A percentile compares a stretch with the other conserved stretches of the same genome.
phyloP scores from a whole-genome alignment of 192 early-diverging fungal genomes.

The Mortierella antarctica region DNA sequence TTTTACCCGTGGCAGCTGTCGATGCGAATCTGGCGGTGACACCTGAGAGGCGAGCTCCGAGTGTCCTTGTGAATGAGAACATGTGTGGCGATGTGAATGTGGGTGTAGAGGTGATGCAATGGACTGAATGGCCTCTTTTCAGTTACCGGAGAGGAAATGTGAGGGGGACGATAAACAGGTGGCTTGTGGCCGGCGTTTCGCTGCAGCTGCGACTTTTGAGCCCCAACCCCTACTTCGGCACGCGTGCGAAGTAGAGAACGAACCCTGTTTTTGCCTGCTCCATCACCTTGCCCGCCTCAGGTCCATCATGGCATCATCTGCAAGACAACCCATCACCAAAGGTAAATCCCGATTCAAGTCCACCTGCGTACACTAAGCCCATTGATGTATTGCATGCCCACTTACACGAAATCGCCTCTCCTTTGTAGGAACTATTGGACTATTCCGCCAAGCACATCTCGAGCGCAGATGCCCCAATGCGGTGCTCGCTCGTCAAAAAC shows the following conservation, averaged over 20 bases:
- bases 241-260: no score
- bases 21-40: constrained; percentile 42
- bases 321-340: constrained; percentile 11
- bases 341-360: neutral
- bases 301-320: constrained; percentile 9
- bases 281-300: neutral
- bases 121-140: neutral
- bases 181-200: neutral
- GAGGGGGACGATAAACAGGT: constrained; percentile 14
- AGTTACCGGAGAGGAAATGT: neutral
- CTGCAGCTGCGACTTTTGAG: no score
- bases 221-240: no score
- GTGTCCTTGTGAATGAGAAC: constrained; percentile 47
- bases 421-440: constrained; percentile 10
- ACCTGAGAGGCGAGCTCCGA: constrained; percentile 39
- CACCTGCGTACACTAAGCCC: neutral
- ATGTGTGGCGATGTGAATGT: constrained; percentile 3
- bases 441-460: constrained; percentile 12
- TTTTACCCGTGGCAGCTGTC: constrained; percentile 46
- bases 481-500: constrained; percentile 7
- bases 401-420: neutral
- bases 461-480: constrained; percentile 22
- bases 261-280: neutral
- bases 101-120: neutral
- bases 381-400: neutral